Conservation (phyloP, 2,329 filamentous ascomycete genomes). For the Stagonosporopsis vannaccii region DNA sequence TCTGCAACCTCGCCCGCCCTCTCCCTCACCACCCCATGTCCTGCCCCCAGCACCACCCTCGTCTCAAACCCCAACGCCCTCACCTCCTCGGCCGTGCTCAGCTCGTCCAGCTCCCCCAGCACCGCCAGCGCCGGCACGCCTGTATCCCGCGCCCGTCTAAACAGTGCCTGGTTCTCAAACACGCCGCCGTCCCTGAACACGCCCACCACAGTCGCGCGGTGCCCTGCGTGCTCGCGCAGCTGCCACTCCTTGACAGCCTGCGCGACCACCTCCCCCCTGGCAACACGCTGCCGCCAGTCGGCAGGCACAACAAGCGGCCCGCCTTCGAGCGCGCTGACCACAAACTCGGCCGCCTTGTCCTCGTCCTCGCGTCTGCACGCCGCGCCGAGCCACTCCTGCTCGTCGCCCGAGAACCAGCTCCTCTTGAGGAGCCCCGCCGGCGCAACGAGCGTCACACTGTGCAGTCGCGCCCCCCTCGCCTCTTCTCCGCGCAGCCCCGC, state of each 20-base stretch:
- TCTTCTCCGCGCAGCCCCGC: no score
- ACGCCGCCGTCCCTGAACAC: conserved; percentile 58
- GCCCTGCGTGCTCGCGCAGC: conserved; percentile 55
- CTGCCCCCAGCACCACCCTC: conserved; percentile 47
- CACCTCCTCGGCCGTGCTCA: conserved; percentile 46
- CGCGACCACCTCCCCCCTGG: conserved; percentile 55
- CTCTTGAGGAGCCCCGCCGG: conserved; percentile 53
- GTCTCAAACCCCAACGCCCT: conserved; percentile 48
- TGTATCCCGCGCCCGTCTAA: conserved; percentile 33
- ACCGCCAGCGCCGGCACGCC: conserved; percentile 41
- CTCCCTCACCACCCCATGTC: conserved; percentile 53
- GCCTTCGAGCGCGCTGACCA: conserved; percentile 55
- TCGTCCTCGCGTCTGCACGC: conserved; percentile 19
- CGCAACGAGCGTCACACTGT: conserved; percentile 49
- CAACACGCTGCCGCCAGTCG: conserved; percentile 56
- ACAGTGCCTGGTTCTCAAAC: conserved; percentile 49
- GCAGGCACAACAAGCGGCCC: conserved; percentile 51
- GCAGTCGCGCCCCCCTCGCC: not conserved
- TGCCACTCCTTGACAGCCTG: conserved; percentile 60
- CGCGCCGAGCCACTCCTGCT: not conserved
- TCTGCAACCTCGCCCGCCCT: conserved; percentile 48
- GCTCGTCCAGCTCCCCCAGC: conserved; percentile 49
- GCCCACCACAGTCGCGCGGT: conserved; percentile 55
- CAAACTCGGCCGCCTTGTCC: conserved; percentile 47
- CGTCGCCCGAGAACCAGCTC: not conserved